Base-by-base conservation (phyloP, 2,329 filamentous ascomycete species). In the Fusarium nanum region DNA sequence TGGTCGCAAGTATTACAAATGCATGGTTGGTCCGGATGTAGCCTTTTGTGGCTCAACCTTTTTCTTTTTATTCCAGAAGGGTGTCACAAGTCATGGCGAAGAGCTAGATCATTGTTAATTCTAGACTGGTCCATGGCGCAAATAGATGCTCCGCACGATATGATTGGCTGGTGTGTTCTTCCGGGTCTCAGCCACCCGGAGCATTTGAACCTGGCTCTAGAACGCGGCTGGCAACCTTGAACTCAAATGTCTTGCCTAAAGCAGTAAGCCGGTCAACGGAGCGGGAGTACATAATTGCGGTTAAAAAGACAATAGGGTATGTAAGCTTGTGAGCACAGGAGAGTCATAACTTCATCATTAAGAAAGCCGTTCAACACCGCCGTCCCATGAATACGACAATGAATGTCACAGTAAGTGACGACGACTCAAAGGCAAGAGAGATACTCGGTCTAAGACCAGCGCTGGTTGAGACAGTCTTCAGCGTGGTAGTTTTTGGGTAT, bases 141-240 rank as follows among this genome's bases (percentile, higher is more conserved):
- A 3, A 16, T 22, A 1, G 3, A 16, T 5, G 14, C 12, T 22
- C 8, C 8, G 5, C 5, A 9, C 20, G 10, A 4, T 4, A 6
- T 22, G 3, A 44, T 44, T 44, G 41, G 20, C 41, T 44, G 9
- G 13, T 3, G 6, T 9, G 8, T 44, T 23, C 13, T 22, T 22
- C 14, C 22, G 13, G 20, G 41, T 20, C 13, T 16, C 20, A 44
- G 41, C 41, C 41, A 44, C 41, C 41, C 41, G 41, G 41, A 44
- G 41, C 41, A 23, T 44, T 22, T 23, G 6, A 9, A 44, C 41
- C 41, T 44, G 14, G 13, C 5, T 42, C 6, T 6, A 34, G 8
- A 34, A 18, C 5, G 16, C 5, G 32, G 32, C 32, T 28, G 10
- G 27, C 27, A 12, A 28, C 27, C 27, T 12, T 12, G 3, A 28